Conservation (phyloP, 306 rosid genomes). For the Malus sylvestris region DNA sequence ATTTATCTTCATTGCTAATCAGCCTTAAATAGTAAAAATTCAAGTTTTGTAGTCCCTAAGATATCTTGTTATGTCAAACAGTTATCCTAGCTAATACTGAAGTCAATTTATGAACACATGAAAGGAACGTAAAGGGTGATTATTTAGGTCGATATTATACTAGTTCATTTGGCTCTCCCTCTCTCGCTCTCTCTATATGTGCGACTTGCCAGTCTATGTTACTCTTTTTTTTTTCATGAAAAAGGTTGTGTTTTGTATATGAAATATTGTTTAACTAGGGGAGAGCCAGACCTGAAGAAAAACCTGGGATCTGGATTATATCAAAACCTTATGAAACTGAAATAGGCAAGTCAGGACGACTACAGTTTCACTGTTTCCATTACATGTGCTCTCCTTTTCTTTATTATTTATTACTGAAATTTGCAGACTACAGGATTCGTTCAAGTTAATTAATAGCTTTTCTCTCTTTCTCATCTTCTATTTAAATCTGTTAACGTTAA, state of each 20-base stretch:
- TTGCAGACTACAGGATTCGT: background rate
- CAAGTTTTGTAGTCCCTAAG: background rate
- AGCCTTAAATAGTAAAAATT: background rate
- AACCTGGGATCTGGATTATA: background rate
- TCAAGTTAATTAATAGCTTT: too few species aligned
- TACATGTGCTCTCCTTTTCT: background rate
- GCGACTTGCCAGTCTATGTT: background rate
- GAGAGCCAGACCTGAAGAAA: background rate
- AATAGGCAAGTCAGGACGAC: background rate
- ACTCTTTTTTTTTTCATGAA: background rate
- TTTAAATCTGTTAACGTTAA: too few species aligned
- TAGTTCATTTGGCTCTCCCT: background rate
- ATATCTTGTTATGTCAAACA: background rate
- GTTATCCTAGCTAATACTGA: background rate
- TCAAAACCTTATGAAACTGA: background rate
- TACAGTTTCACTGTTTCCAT: background rate
- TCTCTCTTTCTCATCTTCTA: too few species aligned
- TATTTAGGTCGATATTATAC: background rate
- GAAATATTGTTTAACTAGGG: background rate
- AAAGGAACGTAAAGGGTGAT: background rate
- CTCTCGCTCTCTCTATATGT: background rate
- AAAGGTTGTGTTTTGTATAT: background rate
- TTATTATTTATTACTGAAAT: background rate
- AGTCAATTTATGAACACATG: background rate
- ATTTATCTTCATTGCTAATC: background rate